Base-by-base conservation (phyloP, 1,139 yeast genomes). In the Diutina mesorugosa region DNA sequence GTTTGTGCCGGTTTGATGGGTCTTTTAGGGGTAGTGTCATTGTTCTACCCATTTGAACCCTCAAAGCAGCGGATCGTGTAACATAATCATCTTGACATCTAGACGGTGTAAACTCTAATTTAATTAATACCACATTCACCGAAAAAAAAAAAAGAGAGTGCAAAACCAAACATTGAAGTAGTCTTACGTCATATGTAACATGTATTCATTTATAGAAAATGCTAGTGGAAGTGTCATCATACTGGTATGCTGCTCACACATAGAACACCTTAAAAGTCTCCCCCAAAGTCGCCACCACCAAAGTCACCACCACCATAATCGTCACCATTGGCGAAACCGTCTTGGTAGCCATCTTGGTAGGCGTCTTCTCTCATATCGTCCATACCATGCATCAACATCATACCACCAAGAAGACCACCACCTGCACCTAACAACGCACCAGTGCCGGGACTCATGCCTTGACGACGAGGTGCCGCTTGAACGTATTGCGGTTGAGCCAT, bases 1-100 rank as follows among this genome's bases (percentile, higher is more conserved):
- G 80, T 80, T 14, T 76, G 82, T 67, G 86, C 84, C 35, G 82
- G 80, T 0, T 67, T 76, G 59, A 75, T 77, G 59, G 80, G 81
- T 3, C 66, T 66, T 8, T 65, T 77, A 55, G 80, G 79, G 1
- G 54, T 77, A 16, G 59, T 77, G 16, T 74, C 81, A 0, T 61
- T 73, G 48, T 63, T 69, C 52, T 69, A 79, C 58, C 84, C 84
- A 2, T 79, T 70, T 60, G 84, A 79, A 61, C 83, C 83, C 45
- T 62, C 65, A 41, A 69, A 64, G 56, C 66, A 65, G 56, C 66
- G 76, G 62, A 59, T 60, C 18, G 69, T 64, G n/a, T 65, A 60
- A 58, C 32, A 30, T 26, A 16, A 45, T n/a, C 26, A 45, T n/a
- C 26, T 16, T 45, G 47, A 21, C 41, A 35, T n/a, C 41, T 9